Percentiles rank a stretch among this genome's conserved stretches.
phyloP scores from a whole-genome alignment of 177 flowering plant species.

The Vitis hybrid region DNA sequence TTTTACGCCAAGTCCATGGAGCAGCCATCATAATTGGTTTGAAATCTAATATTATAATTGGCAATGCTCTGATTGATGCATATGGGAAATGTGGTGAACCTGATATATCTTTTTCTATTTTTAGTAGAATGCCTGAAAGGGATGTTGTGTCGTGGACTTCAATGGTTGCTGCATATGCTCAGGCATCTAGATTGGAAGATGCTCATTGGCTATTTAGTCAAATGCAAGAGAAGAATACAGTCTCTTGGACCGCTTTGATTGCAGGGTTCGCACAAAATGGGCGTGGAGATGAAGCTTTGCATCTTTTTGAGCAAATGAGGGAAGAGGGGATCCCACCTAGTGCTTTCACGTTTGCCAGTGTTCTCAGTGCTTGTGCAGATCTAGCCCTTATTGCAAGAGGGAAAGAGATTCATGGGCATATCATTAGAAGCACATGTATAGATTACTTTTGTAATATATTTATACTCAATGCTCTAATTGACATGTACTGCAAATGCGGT shows the following conservation, averaged over 20 bases:
- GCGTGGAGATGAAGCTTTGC: constrained; percentile 35
- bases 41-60: constrained; percentile 31
- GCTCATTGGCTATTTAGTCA: constrained; percentile 37
- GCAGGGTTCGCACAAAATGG: constrained; percentile 41
- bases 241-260: constrained; percentile 63
- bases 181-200: constrained; percentile 35
- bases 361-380: constrained; percentile 50
- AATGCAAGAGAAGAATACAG: constrained; percentile 46
- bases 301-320: constrained; percentile 34
- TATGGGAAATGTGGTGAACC: constrained; percentile 48
- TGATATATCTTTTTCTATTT: constrained; percentile 21
- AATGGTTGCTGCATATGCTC: constrained; percentile 42
- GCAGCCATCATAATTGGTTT: constrained; percentile 30
- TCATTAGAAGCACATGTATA: constrained; percentile 22
- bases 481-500: constrained; percentile 60
- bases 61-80: constrained; percentile 47
- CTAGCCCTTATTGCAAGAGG: constrained; percentile 39
- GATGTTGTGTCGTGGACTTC: constrained; percentile 58
- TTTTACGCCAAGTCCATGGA: constrained; percentile 44
- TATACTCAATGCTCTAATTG: constrained; percentile 42
- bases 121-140: constrained; percentile 37
- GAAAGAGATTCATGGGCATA: constrained; percentile 43
- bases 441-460: constrained; percentile 26
- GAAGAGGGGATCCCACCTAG: constrained; percentile 30
- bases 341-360: constrained; percentile 39